These are phyloP conservation scores for Xylaria grammica DNA, from an alignment of 495 filamentous ascomycete genomes.

Conservation along the genomic window DNA sequence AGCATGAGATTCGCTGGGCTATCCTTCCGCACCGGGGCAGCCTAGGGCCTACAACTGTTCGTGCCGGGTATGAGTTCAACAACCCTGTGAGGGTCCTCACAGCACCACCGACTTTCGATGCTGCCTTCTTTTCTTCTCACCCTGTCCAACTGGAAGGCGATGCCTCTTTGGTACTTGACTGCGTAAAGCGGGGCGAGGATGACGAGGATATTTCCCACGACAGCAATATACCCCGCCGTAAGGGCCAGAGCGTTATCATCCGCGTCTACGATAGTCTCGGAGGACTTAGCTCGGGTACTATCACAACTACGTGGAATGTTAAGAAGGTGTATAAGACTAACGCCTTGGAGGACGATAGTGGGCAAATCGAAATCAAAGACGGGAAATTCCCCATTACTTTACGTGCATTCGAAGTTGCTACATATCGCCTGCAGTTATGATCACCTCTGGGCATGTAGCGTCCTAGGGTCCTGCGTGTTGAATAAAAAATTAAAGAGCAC, in stretches of 20 bases:
- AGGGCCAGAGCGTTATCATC: constrained; percentile 78
- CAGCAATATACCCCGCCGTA: constrained; percentile 70
- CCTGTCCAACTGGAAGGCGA: constrained; percentile 63
- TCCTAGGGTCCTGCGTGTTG: neutral
- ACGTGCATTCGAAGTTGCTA: constrained; percentile 89
- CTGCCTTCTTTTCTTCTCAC: constrained; percentile 43
- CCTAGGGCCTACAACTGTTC: constrained; percentile 73
- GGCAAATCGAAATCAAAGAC: constrained; percentile 59
- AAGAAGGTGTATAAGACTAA: constrained; percentile 83
- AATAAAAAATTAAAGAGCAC: neutral
- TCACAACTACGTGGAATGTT: constrained; percentile 70
- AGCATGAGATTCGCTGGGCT: constrained; percentile 86
- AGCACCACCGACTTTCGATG: constrained; percentile 32
- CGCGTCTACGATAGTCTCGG: constrained; percentile 93
- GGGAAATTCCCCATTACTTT: constrained; percentile 67
- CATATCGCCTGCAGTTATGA: constrained; percentile 75
- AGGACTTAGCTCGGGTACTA: constrained; percentile 70
- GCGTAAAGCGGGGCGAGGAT: constrained; percentile 91
- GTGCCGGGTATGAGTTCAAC: constrained; percentile 89
- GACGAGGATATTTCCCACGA: constrained; percentile 80
- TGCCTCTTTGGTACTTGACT: constrained; percentile 74
- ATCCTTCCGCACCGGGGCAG: constrained; percentile 83
- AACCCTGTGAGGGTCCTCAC: constrained; percentile 68
- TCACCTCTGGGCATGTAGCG: neutral
- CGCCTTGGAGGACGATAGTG: constrained; percentile 71